Conservation (phyloP, 345 rosid species). For the Salix suchowensis region DNA sequence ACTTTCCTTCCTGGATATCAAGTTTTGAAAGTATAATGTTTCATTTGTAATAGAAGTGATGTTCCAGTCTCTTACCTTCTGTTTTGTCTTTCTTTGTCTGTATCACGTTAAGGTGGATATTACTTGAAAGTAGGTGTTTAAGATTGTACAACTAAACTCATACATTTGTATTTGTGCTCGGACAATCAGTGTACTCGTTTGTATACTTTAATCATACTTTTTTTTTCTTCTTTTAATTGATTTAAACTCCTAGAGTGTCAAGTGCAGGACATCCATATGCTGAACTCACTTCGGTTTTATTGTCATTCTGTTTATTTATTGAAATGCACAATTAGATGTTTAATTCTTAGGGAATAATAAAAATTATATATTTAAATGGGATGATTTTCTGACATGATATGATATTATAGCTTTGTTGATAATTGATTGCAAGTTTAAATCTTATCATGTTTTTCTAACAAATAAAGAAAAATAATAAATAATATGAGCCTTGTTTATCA, state of each 20-base stretch:
- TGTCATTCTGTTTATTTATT: neutral
- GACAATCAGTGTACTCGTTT: neutral
- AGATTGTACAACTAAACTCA: neutral
- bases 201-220: neutral
- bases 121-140: neutral
- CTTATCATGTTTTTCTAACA: too few species aligned
- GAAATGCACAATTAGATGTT: too few species aligned
- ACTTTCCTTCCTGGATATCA: constrained; percentile 1
- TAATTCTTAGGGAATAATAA: too few species aligned
- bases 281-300: neutral
- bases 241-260: neutral
- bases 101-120: neutral
- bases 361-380: too few species aligned
- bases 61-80: neutral
- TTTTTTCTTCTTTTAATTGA: neutral
- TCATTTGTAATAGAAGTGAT: neutral
- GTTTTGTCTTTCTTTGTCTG: neutral
- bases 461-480: too few species aligned
- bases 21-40: neutral
- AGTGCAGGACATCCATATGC: neutral
- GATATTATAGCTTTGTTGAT: too few species aligned
- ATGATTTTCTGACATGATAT: too few species aligned
- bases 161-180: neutral
- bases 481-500: too few species aligned
- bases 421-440: too few species aligned